Conservation (phyloP, 164 flowering plant species). For the Magnolia sinica region DNA sequence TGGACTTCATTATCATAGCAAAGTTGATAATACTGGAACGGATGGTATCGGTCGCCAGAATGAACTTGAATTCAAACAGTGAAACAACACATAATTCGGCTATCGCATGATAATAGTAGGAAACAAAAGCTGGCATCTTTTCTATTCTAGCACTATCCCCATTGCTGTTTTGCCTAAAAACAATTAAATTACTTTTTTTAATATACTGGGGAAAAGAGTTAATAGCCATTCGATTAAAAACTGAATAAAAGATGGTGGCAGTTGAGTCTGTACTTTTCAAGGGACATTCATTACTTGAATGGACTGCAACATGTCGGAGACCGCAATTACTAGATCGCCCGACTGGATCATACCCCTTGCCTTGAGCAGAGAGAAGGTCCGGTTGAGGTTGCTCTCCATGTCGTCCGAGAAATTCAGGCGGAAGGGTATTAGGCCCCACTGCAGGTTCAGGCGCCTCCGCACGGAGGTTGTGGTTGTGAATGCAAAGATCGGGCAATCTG, state of each 20-base stretch:
- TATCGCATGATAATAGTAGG: too few relatives aligned
- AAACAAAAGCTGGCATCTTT: too few relatives aligned
- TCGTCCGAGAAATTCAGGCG: constrained; percentile 83
- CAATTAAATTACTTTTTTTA: too few relatives aligned
- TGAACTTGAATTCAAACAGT: too few relatives aligned
- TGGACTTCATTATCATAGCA: too few relatives aligned
- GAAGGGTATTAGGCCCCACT: constrained; percentile 95
- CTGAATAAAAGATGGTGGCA: neutral
- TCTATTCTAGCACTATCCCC: too few relatives aligned
- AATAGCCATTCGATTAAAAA: too few relatives aligned
- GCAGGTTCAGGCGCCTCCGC: constrained; percentile 84
- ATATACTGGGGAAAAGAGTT: too few relatives aligned
- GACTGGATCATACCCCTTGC: constrained; percentile 89
- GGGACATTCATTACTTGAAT: constrained; percentile 97
- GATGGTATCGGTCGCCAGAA: too few relatives aligned
- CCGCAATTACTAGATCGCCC: constrained; percentile 90
- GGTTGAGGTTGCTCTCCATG: constrained; percentile 91
- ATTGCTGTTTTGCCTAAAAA: too few relatives aligned
- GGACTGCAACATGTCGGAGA: constrained; percentile 94
- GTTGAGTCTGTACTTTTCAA: constrained; percentile 15
- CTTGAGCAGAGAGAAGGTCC: constrained; percentile 80
- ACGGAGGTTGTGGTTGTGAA: constrained; percentile 74
- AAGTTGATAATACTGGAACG: too few relatives aligned
- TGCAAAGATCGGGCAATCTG: constrained; percentile 97
- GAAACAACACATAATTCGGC: too few relatives aligned